A percentile compares a stretch with the other conserved stretches of the same genome.
Conservation (phyloP, 1,284 basidiomycete genomes). For the Cryptococcus sp. region DNA sequence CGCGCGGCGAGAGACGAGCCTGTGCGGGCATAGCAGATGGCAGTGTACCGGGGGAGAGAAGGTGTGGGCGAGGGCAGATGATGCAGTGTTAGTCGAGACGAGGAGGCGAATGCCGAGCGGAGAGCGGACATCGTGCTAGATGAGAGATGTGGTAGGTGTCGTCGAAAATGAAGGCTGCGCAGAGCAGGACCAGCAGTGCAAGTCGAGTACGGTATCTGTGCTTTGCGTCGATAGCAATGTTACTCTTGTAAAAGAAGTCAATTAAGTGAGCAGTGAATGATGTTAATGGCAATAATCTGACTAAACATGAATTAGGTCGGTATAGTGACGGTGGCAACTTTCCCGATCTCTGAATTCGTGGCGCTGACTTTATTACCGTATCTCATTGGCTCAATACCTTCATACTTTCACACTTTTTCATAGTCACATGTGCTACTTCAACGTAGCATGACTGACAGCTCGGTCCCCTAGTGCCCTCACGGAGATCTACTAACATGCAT, state of each 20-base stretch:
- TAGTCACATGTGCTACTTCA: neutral
- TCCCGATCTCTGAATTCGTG: too few species aligned
- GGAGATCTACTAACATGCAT: neutral
- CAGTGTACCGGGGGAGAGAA: neutral
- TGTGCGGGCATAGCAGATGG: neutral
- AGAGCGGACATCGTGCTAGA: slow-evolving; percentile 5
- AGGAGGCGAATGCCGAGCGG: slow-evolving; percentile 19
- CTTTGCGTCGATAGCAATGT: too few species aligned
- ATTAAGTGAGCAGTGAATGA: too few species aligned
- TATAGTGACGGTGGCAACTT: too few species aligned
- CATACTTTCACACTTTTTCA: neutral
- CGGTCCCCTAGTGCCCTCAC: neutral
- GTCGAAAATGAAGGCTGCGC: too few species aligned
- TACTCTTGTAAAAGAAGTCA: too few species aligned
- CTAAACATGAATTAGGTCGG: too few species aligned
- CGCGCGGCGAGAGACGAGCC: neutral
- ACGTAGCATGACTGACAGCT: neutral
- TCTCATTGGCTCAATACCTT: neutral
- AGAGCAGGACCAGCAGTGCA: too few species aligned
- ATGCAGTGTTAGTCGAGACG: slow-evolving; percentile 24
- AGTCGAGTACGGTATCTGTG: too few species aligned
- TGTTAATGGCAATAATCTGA: too few species aligned
- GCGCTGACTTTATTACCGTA: neutral
- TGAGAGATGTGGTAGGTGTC: too few species aligned
- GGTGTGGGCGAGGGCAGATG: slow-evolving; percentile 8